phyloP scores from a whole-genome alignment of 2,329 filamentous ascomycete species.

The Colletotrichum phormii region DNA sequence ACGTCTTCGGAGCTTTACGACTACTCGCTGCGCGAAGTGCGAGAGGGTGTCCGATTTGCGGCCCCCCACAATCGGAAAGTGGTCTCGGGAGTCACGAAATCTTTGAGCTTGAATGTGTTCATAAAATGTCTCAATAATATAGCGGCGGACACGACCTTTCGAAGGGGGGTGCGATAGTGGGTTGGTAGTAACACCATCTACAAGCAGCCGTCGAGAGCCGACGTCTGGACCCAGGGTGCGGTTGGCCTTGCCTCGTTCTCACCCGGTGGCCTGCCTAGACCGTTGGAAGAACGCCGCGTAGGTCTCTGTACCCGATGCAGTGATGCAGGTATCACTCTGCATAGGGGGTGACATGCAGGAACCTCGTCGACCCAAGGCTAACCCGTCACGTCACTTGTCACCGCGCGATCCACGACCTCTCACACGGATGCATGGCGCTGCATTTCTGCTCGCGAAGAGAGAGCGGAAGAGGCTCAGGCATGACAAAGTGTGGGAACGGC shows the following conservation, averaged over 20 bases:
- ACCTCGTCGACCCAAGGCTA: slow-evolving; percentile 11
- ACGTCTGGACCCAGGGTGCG: slow-evolving; percentile 2
- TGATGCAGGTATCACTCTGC: slow-evolving; percentile 27
- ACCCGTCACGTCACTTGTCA: slow-evolving; percentile 31
- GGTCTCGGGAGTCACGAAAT: background rate
- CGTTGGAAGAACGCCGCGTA: background rate
- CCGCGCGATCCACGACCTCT: slow-evolving; percentile 16
- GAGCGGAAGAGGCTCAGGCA: background rate
- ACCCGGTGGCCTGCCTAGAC: background rate
- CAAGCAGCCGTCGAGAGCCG: slow-evolving; percentile 2
- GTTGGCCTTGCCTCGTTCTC: slow-evolving; percentile 4
- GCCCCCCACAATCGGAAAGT: slow-evolving; percentile 4
- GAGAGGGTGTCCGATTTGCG: background rate
- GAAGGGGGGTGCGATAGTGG: background rate
- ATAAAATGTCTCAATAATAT: background rate
- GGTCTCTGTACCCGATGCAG: slow-evolving; percentile 3
- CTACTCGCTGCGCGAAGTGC: background rate
- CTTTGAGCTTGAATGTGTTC: slow-evolving; percentile 4
- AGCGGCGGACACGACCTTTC: background rate
- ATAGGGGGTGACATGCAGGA: slow-evolving; percentile 20
- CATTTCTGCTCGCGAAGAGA: background rate
- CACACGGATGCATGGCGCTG: slow-evolving; percentile 14
- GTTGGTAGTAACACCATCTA: background rate
- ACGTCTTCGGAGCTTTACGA: background rate
- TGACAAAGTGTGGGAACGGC: slow-evolving; percentile 8